Base-by-base conservation (phyloP, 1,284 basidiomycete genomes). In the Neonothopanus nambi region DNA sequence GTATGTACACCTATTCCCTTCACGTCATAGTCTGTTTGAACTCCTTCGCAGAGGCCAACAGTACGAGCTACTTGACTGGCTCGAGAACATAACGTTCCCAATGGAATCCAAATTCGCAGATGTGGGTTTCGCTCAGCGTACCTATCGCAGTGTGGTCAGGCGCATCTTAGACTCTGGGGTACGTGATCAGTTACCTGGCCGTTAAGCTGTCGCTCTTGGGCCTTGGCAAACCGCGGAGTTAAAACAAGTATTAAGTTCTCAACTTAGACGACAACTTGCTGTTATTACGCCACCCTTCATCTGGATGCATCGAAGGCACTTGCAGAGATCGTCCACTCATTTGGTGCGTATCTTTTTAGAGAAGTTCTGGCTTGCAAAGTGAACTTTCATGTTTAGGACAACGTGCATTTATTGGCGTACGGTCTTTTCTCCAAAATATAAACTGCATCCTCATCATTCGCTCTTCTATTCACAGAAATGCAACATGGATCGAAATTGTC, bases 31-130 rank as follows among this genome's bases (percentile, higher is more conserved):
- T 21, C 3, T n/a, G n/a, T 13, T 4, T 17, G 18, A n/a, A n/a
- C n/a, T n/a, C n/a, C 6, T 24, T n/a, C 7, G 12, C 40, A 58
- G 89, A 37, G 90, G 91, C 17, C 81, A 87, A 59, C 80, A 93
- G 65, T 81, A 88, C 63, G 77, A 97, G 67, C 85, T 98, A n/a
- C 80, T 98, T 13, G 91, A 93, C 59, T 98, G 95, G 95, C 81
- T 98, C 28, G 69, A 84, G 36, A 75, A 91, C 42, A 78, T 94
- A 54, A 98, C 95, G 1, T 98, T 96, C 67, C 96, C 95, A 0
- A 85, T 85, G 65, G 96, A 98, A 69, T 73, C 81, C n/a, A 84
- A 80, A 56, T 98, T 93, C 66, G 62, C 72, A n/a, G 85, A 96
- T 64, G 57, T 78, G 1, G 67, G 75, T 1, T 94, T 93, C 68